Evolutionary conservation across 768 basidiomycete species (phyloP).

Genomic region (Psilocybe cyanescens): DNA sequence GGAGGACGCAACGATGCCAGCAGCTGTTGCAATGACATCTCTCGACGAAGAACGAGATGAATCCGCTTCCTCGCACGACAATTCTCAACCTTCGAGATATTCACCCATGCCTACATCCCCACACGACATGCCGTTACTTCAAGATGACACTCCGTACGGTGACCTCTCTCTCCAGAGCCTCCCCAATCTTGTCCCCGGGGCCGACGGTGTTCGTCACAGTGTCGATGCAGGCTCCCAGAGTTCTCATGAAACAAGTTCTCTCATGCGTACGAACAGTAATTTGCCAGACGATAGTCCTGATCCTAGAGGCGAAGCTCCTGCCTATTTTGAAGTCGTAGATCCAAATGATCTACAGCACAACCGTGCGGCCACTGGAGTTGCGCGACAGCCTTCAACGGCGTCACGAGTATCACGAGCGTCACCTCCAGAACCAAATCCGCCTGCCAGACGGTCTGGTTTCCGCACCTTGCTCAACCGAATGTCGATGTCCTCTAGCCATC

Average conservation of each 20-base stretch:
- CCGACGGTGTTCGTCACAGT: constrained; percentile 28
- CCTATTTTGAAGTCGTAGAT: constrained; percentile 64
- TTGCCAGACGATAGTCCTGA: constrained; percentile 28
- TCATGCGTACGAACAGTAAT: constrained; percentile 29
- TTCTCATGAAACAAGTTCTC: constrained; percentile 33
- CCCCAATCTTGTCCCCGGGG: constrained; percentile 18
- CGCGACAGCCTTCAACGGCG: constrained; percentile 15
- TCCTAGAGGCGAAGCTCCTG: constrained; percentile 65
- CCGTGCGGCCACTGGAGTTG: constrained; percentile 5
- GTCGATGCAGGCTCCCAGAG: constrained; percentile 28
- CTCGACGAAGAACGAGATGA: constrained; percentile 42
- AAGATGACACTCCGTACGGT: constrained; percentile 30
- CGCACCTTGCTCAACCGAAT: constrained; percentile 47
- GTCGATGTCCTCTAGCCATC: constrained; percentile 29
- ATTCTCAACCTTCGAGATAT: constrained; percentile 36
- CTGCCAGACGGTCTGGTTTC: constrained; percentile 49
- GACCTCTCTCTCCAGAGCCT: constrained; percentile 25
- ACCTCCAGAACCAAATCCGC: constrained; percentile 6
- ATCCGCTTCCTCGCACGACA: constrained; percentile 31
- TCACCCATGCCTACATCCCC: constrained; percentile 42
- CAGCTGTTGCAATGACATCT: constrained; percentile 39
- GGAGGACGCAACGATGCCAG: constrained; percentile 54
- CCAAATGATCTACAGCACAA: constrained; percentile 18
- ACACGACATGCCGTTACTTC: constrained; percentile 45
- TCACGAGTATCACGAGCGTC: constrained; percentile 23